A percentile compares a stretch with the other conserved stretches of the same genome.
Evolutionary conservation across 306 rosid genomes (phyloP).

Genomic region (Glycine soja): DNA sequence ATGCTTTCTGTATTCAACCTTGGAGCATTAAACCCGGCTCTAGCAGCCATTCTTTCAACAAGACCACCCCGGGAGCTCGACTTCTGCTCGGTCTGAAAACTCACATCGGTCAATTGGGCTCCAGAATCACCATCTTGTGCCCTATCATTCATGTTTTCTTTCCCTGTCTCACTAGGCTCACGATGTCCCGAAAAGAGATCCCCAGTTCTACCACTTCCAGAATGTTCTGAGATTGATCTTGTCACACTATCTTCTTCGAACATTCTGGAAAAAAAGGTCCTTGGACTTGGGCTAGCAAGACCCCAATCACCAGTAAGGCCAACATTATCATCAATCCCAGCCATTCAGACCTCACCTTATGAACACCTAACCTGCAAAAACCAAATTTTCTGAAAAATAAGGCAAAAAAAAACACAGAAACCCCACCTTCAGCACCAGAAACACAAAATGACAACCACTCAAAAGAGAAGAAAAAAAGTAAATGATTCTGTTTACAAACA

Average conservation of each 20-base stretch:
- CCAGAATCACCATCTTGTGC: slow-evolving; percentile 51
- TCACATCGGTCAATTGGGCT: slow-evolving; percentile 44
- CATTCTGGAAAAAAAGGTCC: slow-evolving; percentile 70
- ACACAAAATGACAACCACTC: slow-evolving; percentile 28
- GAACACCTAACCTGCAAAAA: slow-evolving; percentile 46
- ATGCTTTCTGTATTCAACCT: slow-evolving; percentile 86
- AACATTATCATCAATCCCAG: slow-evolving; percentile 80
- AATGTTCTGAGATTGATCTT: slow-evolving; percentile 54
- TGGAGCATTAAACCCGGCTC: slow-evolving; percentile 98
- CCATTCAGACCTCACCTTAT: slow-evolving; percentile 64
- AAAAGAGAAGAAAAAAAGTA: neutral
- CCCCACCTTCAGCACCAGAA: slow-evolving; percentile 23
- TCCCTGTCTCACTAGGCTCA: slow-evolving; percentile 40
- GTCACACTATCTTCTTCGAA: slow-evolving; percentile 67
- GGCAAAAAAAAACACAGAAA: slow-evolving; percentile 35
- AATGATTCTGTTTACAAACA: slow-evolving; percentile 18
- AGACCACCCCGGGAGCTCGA: slow-evolving; percentile 67
- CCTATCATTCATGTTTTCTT: slow-evolving; percentile 33
- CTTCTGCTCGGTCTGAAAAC: slow-evolving; percentile 57
- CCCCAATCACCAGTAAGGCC: slow-evolving; percentile 77
- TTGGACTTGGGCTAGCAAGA: slow-evolving; percentile 79
- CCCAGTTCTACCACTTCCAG: slow-evolving; percentile 52
- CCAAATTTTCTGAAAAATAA: slow-evolving; percentile 41
- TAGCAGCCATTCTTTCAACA: slow-evolving; percentile 86
- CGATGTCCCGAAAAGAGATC: slow-evolving; percentile 57